phyloP scores from a whole-genome alignment of 2,329 filamentous ascomycete species.

The Alternaria rosae region DNA sequence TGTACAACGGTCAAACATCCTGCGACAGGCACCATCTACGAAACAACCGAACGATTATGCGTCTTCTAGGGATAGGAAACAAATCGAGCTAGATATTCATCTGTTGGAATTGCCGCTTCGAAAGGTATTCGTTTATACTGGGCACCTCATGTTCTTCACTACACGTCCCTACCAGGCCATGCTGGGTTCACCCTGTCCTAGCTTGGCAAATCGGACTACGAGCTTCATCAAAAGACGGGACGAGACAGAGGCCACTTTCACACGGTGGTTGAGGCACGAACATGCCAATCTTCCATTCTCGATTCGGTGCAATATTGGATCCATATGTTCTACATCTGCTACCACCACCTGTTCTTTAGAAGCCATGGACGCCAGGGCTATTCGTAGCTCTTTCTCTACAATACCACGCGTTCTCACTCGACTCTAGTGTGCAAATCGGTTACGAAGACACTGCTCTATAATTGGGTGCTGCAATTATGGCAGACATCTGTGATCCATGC shows the following conservation, averaged over 20 bases:
- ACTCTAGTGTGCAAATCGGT: neutral
- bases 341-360: neutral
- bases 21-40: neutral
- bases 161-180: neutral
- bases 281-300: neutral
- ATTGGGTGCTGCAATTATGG: neutral
- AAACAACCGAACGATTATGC: neutral
- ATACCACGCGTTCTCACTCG: neutral
- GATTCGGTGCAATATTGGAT: neutral
- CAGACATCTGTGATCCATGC: neutral
- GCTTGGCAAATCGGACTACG: neutral
- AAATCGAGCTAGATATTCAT: neutral
- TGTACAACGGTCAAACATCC: neutral
- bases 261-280: neutral
- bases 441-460: neutral
- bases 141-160: neutral
- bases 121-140: too few species aligned
- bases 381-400: neutral
- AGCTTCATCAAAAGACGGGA: neutral
- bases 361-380: neutral
- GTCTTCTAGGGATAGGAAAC: neutral
- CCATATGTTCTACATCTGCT: neutral
- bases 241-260: neutral
- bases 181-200: neutral
- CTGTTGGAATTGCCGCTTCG: neutral